Conservation (phyloP, 2,329 filamentous ascomycete genomes). For the Nemania sp. region DNA sequence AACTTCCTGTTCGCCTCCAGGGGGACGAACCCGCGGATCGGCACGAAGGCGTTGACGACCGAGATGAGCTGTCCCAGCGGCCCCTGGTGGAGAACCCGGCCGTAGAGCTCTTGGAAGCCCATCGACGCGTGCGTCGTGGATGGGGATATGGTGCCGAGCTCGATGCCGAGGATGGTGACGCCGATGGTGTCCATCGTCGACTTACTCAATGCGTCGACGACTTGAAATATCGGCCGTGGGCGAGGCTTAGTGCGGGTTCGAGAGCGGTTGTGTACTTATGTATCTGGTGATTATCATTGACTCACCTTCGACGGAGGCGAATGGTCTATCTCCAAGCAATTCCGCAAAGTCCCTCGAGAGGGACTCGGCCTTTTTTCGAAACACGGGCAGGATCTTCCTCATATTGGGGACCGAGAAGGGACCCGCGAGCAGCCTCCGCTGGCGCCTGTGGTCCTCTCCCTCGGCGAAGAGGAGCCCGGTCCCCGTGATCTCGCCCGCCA, state of each 20-base stretch:
- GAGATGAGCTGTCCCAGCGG: slow-evolving; percentile 38
- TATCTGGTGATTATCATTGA: not conserved
- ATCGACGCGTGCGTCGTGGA: slow-evolving; percentile 24
- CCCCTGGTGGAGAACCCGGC: slow-evolving; percentile 40
- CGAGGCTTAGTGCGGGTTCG: not conserved
- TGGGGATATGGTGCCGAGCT: slow-evolving; percentile 39
- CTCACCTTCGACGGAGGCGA: slow-evolving; percentile 38
- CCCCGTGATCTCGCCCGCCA: slow-evolving; percentile 45
- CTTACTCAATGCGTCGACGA: slow-evolving; percentile 38
- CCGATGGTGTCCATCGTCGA: slow-evolving; percentile 44
- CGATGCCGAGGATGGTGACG: slow-evolving; percentile 42
- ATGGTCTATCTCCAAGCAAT: slow-evolving; percentile 29
- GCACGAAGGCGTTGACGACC: slow-evolving; percentile 41
- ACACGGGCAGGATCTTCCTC: slow-evolving; percentile 45
- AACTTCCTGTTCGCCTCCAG: slow-evolving; percentile 47
- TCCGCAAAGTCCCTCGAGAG: slow-evolving; percentile 40
- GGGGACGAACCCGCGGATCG: slow-evolving; percentile 44
- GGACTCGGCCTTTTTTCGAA: slow-evolving; percentile 41
- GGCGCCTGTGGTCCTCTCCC: slow-evolving; percentile 41
- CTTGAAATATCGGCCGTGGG: slow-evolving; percentile 23
- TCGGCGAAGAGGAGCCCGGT: slow-evolving; percentile 45
- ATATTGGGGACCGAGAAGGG: slow-evolving; percentile 45
- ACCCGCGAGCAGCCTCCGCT: slow-evolving; percentile 42
- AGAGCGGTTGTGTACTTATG: not conserved
- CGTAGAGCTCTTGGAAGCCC: slow-evolving; percentile 41